These are phyloP conservation scores for Schwanniomyces sp. DNA, from an alignment of 805 yeast species.

Conservation along the genomic window DNA sequence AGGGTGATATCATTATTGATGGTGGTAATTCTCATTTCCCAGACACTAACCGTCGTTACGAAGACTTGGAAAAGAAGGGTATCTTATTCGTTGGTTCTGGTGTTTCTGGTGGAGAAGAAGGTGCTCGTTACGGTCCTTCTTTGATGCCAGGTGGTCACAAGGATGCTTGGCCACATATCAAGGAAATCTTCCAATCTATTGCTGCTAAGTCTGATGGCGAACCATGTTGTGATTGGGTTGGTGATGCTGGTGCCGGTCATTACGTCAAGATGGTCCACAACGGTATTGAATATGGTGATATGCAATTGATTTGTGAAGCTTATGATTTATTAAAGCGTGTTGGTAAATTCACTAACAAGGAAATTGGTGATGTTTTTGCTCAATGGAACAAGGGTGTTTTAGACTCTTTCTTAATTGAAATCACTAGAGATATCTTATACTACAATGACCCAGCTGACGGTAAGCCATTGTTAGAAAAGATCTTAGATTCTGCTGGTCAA, in stretches of 20 bases:
- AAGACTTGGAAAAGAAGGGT: slow-evolving; percentile 79
- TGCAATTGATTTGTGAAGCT: slow-evolving; percentile 98
- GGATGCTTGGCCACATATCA: slow-evolving; percentile 98
- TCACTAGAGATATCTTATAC: slow-evolving; percentile 91
- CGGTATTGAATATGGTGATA: slow-evolving; percentile 99
- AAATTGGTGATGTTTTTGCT: slow-evolving; percentile 88
- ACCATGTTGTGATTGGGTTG: slow-evolving; percentile 99
- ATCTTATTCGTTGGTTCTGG: slow-evolving; percentile 96
- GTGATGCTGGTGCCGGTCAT: slow-evolving; percentile 98
- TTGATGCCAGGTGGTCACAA: slow-evolving; percentile 99
- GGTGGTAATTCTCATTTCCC: slow-evolving; percentile 99
- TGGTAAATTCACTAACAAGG: slow-evolving; percentile 86
- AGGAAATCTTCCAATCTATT: slow-evolving; percentile 93
- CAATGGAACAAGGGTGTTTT: slow-evolving; percentile 97
- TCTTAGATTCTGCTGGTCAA: slow-evolving; percentile 96
- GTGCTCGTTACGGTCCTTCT: slow-evolving; percentile 99
- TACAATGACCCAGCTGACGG: slow-evolving; percentile 85
- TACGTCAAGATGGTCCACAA: slow-evolving; percentile 99
- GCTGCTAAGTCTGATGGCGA: slow-evolving; percentile 97
- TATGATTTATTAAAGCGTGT: slow-evolving; percentile 94
- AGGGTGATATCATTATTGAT: slow-evolving; percentile 97
- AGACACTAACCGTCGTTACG: slow-evolving; percentile 95
- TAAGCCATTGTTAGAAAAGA: slow-evolving; percentile 92
- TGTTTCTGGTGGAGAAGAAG: slow-evolving; percentile 99
- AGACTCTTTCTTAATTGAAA: slow-evolving; percentile 95